Percentiles rank a stretch among this genome's conserved stretches.
Conservation (phyloP, 2,329 filamentous ascomycete genomes). For the Fusarium equiseti region DNA sequence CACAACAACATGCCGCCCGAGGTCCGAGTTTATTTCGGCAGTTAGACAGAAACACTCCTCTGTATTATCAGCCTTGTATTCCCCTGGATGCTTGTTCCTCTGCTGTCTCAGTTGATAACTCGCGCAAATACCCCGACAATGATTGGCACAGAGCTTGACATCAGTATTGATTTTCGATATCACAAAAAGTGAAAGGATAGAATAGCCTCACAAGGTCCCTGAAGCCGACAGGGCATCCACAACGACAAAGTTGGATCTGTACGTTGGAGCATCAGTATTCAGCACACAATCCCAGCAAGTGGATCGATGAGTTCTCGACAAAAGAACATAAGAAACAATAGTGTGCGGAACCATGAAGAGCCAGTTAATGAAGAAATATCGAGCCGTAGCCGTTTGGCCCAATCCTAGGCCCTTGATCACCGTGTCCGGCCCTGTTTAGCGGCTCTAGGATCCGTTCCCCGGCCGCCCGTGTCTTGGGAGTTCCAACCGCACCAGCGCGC, state of each 20-base stretch:
- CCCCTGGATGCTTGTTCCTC: not conserved
- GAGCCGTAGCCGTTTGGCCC: slow-evolving; percentile 22
- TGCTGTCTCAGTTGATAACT: not conserved
- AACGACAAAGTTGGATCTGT: slow-evolving; percentile 18
- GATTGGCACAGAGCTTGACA: not conserved
- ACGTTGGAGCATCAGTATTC: slow-evolving; percentile 5
- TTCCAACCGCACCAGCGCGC: slow-evolving; percentile 6
- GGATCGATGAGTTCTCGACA: slow-evolving; percentile 7
- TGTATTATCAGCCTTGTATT: not conserved
- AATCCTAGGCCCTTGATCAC: slow-evolving; percentile 7
- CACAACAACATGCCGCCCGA: slow-evolving; percentile 22
- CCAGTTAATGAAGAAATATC: slow-evolving; percentile 9
- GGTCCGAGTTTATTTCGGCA: slow-evolving; percentile 21
- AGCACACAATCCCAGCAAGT: slow-evolving; percentile 8
- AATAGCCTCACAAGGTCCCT: not conserved
- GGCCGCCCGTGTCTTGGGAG: slow-evolving; percentile 6
- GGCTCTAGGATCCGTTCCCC: slow-evolving; percentile 16
- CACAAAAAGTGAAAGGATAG: slow-evolving; percentile 7
- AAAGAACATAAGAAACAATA: not conserved
- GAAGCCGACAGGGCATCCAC: slow-evolving; percentile 11
- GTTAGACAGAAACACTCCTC: slow-evolving; percentile 11
- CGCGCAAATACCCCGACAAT: not conserved
- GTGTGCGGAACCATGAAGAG: not conserved
- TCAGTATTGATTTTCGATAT: slow-evolving; percentile 10
- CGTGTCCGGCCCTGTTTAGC: slow-evolving; percentile 17